A percentile compares a stretch with the other conserved stretches of the same genome.
Conservation (phyloP, 169 alveolate species). For the Plasmodium berghei region DNA sequence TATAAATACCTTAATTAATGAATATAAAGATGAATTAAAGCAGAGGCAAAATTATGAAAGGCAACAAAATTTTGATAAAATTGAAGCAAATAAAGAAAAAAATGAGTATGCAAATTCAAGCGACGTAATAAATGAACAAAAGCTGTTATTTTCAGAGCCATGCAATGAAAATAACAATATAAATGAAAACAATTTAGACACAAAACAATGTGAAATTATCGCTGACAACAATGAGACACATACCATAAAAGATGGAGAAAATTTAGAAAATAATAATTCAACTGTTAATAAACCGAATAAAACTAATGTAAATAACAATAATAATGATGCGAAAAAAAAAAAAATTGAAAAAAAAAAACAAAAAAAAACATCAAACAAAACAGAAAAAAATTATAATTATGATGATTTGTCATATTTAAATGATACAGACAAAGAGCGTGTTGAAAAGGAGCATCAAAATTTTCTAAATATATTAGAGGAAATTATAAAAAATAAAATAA, state of each 20-base stretch:
- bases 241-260: background rate
- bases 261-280: slow-evolving; percentile 1
- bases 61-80: background rate
- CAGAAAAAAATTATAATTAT: background rate
- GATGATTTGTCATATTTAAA: slow-evolving; percentile 41
- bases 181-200: background rate
- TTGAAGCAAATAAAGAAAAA: background rate
- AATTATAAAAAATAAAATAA: background rate
- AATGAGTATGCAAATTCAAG: background rate
- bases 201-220: slow-evolving; percentile 11
- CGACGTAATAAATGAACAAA: background rate
- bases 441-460: slow-evolving; percentile 52
- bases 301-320: slow-evolving; percentile 14
- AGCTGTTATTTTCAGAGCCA: background rate
- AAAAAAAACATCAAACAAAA: slow-evolving; percentile 2
- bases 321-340: slow-evolving; percentile 4
- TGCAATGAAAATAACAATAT: background rate
- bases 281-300: background rate
- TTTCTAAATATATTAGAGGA: slow-evolving; percentile 30
- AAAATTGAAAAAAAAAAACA: background rate
- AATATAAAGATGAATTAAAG: slow-evolving; percentile 59
- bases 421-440: slow-evolving; percentile 43
- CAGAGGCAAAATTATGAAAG: background rate
- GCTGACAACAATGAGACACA: slow-evolving; percentile 14
- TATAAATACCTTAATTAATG: slow-evolving; percentile 33